phyloP scores from a whole-genome alignment of 108 stramenopile genomes.

The Mediolabrus comicus region DNA sequence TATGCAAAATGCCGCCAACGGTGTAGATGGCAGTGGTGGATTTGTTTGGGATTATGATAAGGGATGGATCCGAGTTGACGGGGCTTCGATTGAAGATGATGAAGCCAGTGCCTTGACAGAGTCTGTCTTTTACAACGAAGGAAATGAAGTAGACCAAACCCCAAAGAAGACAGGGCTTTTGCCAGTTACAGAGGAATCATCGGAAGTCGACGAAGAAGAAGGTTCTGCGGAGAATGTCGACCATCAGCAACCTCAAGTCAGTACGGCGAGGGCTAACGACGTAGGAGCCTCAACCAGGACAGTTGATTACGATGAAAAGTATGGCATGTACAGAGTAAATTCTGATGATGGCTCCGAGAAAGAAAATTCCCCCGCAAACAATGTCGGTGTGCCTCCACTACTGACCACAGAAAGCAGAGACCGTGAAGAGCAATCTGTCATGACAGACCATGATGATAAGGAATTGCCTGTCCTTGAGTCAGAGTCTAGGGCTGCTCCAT shows the following conservation, averaged over 20 bases:
- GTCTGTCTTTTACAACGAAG: conserved; percentile 2
- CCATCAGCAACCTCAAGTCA: neutral
- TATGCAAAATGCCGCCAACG: conserved; percentile 68
- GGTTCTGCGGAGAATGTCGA: conserved; percentile 3
- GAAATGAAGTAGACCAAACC: neutral
- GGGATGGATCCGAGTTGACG: conserved; percentile 56
- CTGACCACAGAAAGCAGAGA: neutral
- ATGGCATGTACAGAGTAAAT: neutral
- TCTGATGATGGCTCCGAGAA: neutral
- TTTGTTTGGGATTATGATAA: conserved; percentile 62
- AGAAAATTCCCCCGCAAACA: neutral
- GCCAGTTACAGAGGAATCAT: conserved; percentile 44
- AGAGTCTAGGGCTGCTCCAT: no score
- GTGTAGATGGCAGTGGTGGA: conserved; percentile 35
- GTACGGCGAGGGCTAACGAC: neutral
- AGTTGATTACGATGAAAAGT: neutral
- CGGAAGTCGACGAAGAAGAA: conserved; percentile 33
- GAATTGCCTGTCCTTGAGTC: neutral
- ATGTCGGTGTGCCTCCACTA: neutral
- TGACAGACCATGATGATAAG: neutral
- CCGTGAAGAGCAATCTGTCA: neutral
- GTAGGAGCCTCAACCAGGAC: neutral
- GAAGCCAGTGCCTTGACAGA: conserved; percentile 41
- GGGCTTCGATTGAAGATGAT: conserved; percentile 18
- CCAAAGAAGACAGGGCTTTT: conserved; percentile 35